Conservation (phyloP, 345 rosid genomes). For the Eucalyptus victrix region DNA sequence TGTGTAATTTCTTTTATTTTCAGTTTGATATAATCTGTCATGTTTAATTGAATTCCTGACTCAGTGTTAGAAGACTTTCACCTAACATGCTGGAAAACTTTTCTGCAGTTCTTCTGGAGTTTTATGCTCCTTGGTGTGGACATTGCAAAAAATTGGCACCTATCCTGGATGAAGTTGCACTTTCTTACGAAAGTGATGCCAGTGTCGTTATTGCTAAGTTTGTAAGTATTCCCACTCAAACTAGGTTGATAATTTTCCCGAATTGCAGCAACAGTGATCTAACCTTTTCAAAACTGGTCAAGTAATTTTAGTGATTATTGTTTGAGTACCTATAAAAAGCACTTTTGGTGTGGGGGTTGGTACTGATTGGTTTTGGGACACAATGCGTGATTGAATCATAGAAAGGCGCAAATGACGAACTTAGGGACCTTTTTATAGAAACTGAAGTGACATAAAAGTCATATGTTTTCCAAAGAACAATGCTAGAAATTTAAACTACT, state of each 20-base stretch:
- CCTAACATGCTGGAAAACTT: background rate
- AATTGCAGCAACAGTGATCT: background rate
- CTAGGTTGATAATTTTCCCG: background rate
- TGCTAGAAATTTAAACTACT: background rate
- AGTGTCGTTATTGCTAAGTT: constrained; percentile 66
- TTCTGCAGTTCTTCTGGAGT: constrained; percentile 75
- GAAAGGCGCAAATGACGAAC: background rate
- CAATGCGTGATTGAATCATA: background rate
- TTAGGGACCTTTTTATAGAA: background rate
- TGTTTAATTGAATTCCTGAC: background rate
- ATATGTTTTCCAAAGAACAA: background rate
- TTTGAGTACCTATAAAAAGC: background rate
- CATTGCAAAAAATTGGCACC: constrained; percentile 92
- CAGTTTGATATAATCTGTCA: background rate
- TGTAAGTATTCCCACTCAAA: constrained; percentile 24
- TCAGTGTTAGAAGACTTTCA: background rate
- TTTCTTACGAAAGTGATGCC: constrained; percentile 48
- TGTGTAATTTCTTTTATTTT: background rate
- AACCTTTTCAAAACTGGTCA: background rate
- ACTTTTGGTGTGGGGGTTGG: background rate
- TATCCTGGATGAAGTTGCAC: constrained; percentile 87
- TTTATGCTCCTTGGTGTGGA: constrained; percentile 99
- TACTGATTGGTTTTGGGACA: background rate
- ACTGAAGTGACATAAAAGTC: background rate
- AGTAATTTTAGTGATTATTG: background rate